Base-by-base conservation (phyloP, 2,329 filamentous ascomycete species). In the Sclerotinia glacialis region DNA sequence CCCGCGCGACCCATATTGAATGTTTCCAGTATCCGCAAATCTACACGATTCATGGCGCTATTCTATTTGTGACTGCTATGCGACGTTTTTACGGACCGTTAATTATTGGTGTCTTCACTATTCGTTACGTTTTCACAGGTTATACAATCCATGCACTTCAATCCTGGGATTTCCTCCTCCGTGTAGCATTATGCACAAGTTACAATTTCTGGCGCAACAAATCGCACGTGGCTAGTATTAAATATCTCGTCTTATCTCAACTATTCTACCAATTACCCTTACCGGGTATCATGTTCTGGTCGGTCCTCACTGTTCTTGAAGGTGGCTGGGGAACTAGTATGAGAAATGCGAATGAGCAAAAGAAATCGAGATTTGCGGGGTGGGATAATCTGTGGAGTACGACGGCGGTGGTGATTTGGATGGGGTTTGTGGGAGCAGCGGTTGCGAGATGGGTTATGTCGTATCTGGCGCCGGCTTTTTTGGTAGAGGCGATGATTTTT, bases 281-380 rank as follows among this genome's bases (percentile, higher is more conserved):
- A 9, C 76, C 77, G 0, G 76, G 74, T 12, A 75, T 78, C n/a
- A 74, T 77, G 67, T 69, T 75, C 16, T 78, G 77, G 77, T 75
- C 74, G 37, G 66, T 78, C 34, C 21, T 77, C 7, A 78, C 77
- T 0, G 68, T 76, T 5, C 69, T 77, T 16, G 72, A 77, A 26
- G 74, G 76, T 18, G 74, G 74, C 0, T 78, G 77, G 77, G 77
- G 77, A 2, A 78, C 76, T 0, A 69, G 73, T 7, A 78, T 78
- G 76, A 71, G 77, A 4, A 74, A 72, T 23, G 72, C 71, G 40
- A 68, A 68, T 5, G 76, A 77, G 64, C 63, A 69, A 55, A 68
- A 71, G 23, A 74, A 74, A 53, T 65, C 56, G 11, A 52, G 64
- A n/a, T 49, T 52, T 42, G 67, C 56, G 8, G 64, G 67, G 0